Evolutionary conservation across 1,284 basidiomycete genomes (phyloP), one percentile per base, ranked within the genome.

Genomic region (Leccinum solheimii): DNA sequence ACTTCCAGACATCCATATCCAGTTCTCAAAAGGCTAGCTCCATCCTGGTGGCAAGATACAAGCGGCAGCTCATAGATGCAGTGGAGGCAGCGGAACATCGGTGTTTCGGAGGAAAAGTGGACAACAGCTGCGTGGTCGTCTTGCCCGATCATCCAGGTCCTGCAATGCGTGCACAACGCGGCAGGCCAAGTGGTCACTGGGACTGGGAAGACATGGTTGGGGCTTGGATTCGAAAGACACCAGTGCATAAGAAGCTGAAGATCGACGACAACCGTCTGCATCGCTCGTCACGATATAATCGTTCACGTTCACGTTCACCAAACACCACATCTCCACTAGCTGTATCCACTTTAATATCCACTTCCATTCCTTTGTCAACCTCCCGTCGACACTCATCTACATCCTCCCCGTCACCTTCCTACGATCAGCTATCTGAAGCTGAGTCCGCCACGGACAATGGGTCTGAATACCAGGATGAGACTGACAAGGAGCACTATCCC

Each of bases 51-150:
- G 72, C 74, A 58, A 62, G 62, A 23, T 77, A 79, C 63, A 75
- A 79, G 38, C 67, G 68, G 43, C 69, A 74, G 55, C 68, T 86
- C 26, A 80, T 86, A 57, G 77, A 79, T 32, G 69, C 71, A 10
- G 79, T 83, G 14, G 83, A 84, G 34, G 75, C 77, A 19, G 82
- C 83, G 7, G 85, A 86, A 69, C 69, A 71, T 27, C 75, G 76
- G 36, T 82, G 78, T 62, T 78, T 83, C 64, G 75, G 75, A 43
- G 54, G 65, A 26, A 61, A 60, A 23, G 43, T 61, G 2, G 53
- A 60, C 51, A 63, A 50, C 40, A 71, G 70, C 43, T 68, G 72
- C 19, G 23, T 63, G 27, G 34, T 68, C 11, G 19, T 62, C 9
- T 48, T 63, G 3, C 48, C 64, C 13, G 43, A 50, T 5, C 58